phyloP scores from a whole-genome alignment of 306 rosid species.

The Begonia fuchsioides region DNA sequence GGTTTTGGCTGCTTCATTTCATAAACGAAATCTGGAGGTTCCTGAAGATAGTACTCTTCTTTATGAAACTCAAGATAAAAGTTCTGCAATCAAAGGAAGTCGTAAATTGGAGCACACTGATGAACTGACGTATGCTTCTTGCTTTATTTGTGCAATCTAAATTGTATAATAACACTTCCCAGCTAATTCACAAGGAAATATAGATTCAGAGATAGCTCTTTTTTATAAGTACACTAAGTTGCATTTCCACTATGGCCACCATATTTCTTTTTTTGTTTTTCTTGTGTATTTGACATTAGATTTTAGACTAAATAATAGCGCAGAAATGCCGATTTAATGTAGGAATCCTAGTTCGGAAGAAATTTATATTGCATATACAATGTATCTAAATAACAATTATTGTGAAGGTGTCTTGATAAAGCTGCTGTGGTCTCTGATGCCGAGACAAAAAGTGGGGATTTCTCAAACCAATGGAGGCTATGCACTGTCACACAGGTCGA shows the following conservation, averaged over 20 bases:
- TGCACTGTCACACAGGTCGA: conserved; percentile 94
- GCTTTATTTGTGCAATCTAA: neutral
- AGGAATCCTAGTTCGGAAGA: no score
- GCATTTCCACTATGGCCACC: no score
- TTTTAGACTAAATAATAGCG: neutral
- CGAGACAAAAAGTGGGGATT: conserved; percentile 39
- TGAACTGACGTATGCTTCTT: conserved; percentile 31
- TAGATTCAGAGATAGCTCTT: no score
- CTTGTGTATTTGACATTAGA: neutral
- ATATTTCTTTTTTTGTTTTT: no score
- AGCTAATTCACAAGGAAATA: no score
- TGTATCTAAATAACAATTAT: neutral
- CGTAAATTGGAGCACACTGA: conserved; percentile 77
- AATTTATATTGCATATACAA: no score
- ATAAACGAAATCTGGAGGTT: conserved; percentile 39
- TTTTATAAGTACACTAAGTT: no score
- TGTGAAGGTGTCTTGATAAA: conserved; percentile 77
- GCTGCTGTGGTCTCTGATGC: conserved; percentile 62
- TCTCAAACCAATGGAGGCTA: conserved; percentile 65
- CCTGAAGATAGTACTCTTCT: conserved; percentile 65
- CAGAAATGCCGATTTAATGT: neutral
- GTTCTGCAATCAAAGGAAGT: conserved; percentile 88
- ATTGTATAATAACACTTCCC: neutral
- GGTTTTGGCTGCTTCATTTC: conserved; percentile 77
- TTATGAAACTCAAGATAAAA: conserved; percentile 62